Percentiles rank a stretch among this genome's conserved stretches.
Conservation (phyloP, 768 basidiomycete genomes). For the Galerina sulciceps region DNA sequence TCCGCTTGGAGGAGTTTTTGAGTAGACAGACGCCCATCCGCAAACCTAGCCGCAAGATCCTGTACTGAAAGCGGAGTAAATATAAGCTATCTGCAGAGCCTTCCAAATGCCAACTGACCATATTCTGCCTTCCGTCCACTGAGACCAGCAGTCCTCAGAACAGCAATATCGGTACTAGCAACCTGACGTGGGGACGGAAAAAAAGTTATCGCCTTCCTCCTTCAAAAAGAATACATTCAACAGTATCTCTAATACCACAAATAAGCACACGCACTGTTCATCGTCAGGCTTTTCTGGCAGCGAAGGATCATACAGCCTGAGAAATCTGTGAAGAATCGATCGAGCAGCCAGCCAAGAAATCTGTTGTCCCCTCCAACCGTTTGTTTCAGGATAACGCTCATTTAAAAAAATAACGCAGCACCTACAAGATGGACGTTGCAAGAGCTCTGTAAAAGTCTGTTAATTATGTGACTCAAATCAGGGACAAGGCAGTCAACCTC, state of each 20-base stretch:
- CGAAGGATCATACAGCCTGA: conserved; percentile 72
- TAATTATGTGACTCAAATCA: neutral
- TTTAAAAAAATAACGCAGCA: conserved; percentile 17
- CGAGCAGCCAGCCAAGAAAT: conserved; percentile 89
- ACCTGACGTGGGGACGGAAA: conserved; percentile 81
- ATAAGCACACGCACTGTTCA: conserved; percentile 42
- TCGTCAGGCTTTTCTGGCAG: conserved; percentile 71
- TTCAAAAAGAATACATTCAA: conserved; percentile 7
- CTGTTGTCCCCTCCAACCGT: conserved; percentile 63
- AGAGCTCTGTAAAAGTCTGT: conserved; percentile 59
- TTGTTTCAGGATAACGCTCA: neutral
- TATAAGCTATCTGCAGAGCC: neutral
- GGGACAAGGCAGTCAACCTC: conserved; percentile 10
- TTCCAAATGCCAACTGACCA: conserved; percentile 44
- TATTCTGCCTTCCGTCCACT: conserved; percentile 91
- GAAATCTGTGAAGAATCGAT: conserved; percentile 80
- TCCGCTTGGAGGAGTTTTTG: conserved; percentile 68
- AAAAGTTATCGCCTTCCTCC: conserved; percentile 28
- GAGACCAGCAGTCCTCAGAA: conserved; percentile 74
- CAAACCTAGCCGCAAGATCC: conserved; percentile 80
- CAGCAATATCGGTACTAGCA: conserved; percentile 56
- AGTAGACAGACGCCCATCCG: conserved; percentile 78
- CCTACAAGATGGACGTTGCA: conserved; percentile 71
- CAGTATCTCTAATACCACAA: neutral
- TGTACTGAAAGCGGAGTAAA: conserved; percentile 50